Evolutionary conservation across 768 basidiomycete species (phyloP), one percentile per base, ranked within the genome.

Genomic region (Austroboletus eburneus): DNA sequence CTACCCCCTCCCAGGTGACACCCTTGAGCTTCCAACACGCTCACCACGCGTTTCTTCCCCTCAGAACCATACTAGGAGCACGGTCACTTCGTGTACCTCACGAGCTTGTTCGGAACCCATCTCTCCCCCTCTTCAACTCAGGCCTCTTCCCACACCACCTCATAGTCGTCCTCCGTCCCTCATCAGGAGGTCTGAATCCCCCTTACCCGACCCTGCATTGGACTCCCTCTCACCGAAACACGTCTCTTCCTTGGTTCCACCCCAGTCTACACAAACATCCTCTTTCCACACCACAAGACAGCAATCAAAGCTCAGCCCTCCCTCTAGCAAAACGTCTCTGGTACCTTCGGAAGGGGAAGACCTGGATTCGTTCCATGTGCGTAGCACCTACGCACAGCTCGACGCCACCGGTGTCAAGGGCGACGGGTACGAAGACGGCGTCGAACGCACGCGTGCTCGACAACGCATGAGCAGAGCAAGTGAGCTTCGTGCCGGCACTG

Each of bases 381-480:
- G 91, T 33, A 84, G 76, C 49, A 91, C 89, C 1, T 94, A 97
- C 62, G 95, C 93, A 0, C 79, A 88, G 52, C 75, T 98, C n/a
- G 91, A 97, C 40, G 70, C 78, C 9, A 78, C 78, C 35, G 95
- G 95, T n/a, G 94, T 97, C 30, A 87, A 81, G 60, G 93, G 94
- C 3, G 95, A 98, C 61, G 95, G 95, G 0, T 91, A 83, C 66
- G 88, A 91, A 57, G 92, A 95, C 55, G 95, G 95, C 30, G 77
- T 95, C 7, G 95, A 98, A 68, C 82, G 91, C 30, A 98, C 94
- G 22, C 78, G 95, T 49, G 87, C 90, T 20, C 73, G 86, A 57
- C 63, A 81, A 52, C 75, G 77, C 42, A 59, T 59, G 17, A 81
- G 72, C 56, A 71, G 77, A 56, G 72, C 72, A 12, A 85, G 78